Evolutionary conservation across 257 asterid genomes (phyloP).

Genomic region (Solanum rostratum): DNA sequence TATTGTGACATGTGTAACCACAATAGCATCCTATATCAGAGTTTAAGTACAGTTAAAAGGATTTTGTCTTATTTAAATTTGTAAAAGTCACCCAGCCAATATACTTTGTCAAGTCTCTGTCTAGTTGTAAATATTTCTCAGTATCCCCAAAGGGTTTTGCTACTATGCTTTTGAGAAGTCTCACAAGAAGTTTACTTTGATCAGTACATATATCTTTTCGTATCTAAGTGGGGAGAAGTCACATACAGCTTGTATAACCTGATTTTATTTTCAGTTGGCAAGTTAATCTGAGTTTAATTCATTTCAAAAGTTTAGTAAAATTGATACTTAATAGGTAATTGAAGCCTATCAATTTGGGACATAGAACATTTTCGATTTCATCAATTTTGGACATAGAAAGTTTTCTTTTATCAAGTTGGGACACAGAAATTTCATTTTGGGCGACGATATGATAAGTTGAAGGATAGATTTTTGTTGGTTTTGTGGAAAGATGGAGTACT

Average conservation of each 20-base stretch:
- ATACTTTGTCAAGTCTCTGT: not conserved
- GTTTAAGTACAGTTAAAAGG: not conserved
- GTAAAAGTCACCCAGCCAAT: not conserved
- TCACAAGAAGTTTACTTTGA: not conserved
- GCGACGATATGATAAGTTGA: not conserved
- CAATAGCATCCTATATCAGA: not conserved
- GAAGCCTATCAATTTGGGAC: not conserved
- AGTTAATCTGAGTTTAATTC: not conserved
- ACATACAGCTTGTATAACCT: not conserved
- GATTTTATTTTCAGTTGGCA: not conserved
- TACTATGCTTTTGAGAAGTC: not conserved
- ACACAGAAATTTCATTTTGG: not conserved
- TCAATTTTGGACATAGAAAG: not conserved
- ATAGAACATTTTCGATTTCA: not conserved
- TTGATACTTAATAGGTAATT: not conserved
- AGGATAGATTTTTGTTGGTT: not conserved
- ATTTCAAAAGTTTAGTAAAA: not conserved
- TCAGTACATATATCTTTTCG: not conserved
- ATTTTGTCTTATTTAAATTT: not conserved
- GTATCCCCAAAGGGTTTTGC: not conserved
- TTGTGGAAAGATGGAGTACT: not conserved
- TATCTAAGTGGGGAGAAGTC: not conserved
- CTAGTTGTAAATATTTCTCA: not conserved
- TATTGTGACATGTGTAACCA: not conserved
- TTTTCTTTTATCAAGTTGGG: not conserved